Conservation (phyloP, 352 stramenopile genomes). For the Phytophthora fragariae region DNA sequence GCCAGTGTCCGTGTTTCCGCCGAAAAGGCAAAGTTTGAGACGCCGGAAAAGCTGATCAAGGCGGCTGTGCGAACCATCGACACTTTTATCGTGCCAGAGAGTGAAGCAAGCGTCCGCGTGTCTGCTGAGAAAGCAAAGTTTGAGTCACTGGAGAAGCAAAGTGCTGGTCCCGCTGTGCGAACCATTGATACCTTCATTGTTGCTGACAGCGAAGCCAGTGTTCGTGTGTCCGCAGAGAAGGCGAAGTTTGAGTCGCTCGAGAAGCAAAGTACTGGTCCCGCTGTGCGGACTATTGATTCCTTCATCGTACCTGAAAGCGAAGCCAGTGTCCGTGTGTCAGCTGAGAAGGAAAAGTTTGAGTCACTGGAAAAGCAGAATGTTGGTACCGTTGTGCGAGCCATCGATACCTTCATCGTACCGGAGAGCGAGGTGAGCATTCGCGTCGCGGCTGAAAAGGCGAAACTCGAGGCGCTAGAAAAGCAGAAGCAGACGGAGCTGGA, state of each 20-base stretch:
- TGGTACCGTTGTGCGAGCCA: constrained; percentile 25
- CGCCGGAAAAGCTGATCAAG: constrained; percentile 30
- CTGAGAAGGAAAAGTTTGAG: constrained; percentile 29
- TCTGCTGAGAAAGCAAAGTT: constrained; percentile 38
- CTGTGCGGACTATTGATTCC: constrained; percentile 41
- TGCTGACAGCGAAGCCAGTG: constrained; percentile 22
- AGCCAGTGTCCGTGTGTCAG: constrained; percentile 26
- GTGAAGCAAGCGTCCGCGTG: constrained; percentile 33
- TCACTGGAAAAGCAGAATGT: constrained; percentile 3
- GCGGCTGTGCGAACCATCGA: constrained; percentile 16
- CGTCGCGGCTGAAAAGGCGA: constrained; percentile 51
- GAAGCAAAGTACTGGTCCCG: constrained; percentile 10
- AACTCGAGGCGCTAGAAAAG: constrained; percentile 53
- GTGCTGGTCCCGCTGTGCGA: constrained; percentile 2
- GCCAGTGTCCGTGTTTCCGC: constrained; percentile 20
- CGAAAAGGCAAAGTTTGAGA: constrained; percentile 23
- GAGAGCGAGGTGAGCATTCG: constrained; percentile 46
- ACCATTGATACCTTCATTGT: constrained; percentile 24
- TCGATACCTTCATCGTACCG: constrained; percentile 49
- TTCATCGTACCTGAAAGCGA: constrained; percentile 37
- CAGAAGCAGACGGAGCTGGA: constrained; percentile 48
- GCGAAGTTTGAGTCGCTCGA: constrained; percentile 24
- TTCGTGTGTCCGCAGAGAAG: constrained; percentile 24
- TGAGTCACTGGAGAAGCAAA: constrained; percentile 13
- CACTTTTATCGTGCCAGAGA: constrained; percentile 29